A percentile compares a stretch with the other conserved stretches of the same genome.
Evolutionary conservation across 805 yeast genomes (phyloP).

Genomic region (Suhomyces xylopsoci): DNA sequence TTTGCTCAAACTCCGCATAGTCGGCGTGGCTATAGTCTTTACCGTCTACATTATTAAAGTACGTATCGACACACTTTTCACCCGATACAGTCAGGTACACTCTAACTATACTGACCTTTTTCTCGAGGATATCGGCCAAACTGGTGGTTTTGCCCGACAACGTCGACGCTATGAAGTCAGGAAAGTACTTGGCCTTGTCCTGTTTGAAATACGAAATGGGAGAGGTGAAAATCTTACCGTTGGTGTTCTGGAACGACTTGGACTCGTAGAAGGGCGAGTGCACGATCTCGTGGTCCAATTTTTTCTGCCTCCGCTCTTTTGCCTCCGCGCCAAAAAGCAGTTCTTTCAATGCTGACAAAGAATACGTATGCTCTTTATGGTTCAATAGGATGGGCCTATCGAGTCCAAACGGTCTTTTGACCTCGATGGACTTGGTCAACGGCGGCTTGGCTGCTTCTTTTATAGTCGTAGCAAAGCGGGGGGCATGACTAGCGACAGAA

Average conservation of each 20-base stretch:
- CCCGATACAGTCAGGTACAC: constrained; percentile 70
- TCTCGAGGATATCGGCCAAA: constrained; percentile 37
- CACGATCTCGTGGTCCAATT: constrained; percentile 39
- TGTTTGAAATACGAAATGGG: constrained; percentile 76
- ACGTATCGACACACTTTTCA: constrained; percentile 59
- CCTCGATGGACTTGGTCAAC: constrained; percentile 26
- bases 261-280: constrained; percentile 45
- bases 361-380: constrained; percentile 17
- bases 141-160: constrained; percentile 37
- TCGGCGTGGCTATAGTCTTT: constrained; percentile 41
- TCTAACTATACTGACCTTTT: constrained; percentile 61
- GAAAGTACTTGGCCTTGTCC: constrained; percentile 76
- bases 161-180: constrained; percentile 65
- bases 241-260: constrained; percentile 57
- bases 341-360: constrained; percentile 15
- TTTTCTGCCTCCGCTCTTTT: constrained; percentile 35
- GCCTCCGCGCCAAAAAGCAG: constrained; percentile 34
- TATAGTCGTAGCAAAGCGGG: constrained; percentile 36
- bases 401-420: constrained; percentile 40
- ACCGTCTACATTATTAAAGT: constrained; percentile 46
- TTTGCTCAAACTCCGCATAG: constrained; percentile 34
- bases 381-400: constrained; percentile 27
- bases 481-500: constrained; percentile 7
- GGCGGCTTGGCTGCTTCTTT: constrained; percentile 40
- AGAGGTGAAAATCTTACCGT: constrained; percentile 80